A percentile compares a stretch with the other conserved stretches of the same genome.
Evolutionary conservation across 805 yeast species (phyloP).

Genomic region (Yarrowia hollandica): DNA sequence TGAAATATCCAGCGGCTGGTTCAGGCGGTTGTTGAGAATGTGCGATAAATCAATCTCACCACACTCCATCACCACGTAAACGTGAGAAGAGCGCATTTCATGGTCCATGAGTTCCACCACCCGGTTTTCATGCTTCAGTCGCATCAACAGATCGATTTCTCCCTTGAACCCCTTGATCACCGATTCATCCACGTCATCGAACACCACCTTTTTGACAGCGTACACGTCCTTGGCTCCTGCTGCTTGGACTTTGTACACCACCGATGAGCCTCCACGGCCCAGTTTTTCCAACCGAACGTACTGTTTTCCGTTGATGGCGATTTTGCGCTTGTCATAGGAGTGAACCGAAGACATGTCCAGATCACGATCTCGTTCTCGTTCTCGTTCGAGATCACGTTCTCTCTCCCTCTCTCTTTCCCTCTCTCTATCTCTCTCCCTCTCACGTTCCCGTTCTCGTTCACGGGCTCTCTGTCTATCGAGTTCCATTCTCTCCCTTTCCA

Average conservation of each 20-base stretch:
- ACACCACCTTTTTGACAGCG: conserved; percentile 79
- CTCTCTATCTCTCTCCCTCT: conserved; percentile 8
- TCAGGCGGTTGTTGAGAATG: conserved; percentile 61
- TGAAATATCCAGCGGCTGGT: conserved; percentile 59
- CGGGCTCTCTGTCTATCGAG: neutral
- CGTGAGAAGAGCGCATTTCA: conserved; percentile 61
- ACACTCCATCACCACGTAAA: conserved; percentile 86
- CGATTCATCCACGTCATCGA: conserved; percentile 71
- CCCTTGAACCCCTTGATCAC: conserved; percentile 82
- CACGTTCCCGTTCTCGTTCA: neutral
- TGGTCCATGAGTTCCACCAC: conserved; percentile 80
- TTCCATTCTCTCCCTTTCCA: conserved; percentile 1
- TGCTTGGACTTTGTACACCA: conserved; percentile 76
- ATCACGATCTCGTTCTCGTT: neutral
- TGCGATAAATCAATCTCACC: conserved; percentile 90
- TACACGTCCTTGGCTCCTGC: conserved; percentile 53
- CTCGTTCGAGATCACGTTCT: neutral
- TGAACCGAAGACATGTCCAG: conserved; percentile 5
- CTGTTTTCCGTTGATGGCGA: conserved; percentile 56
- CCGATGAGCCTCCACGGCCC: conserved; percentile 92
- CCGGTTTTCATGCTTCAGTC: conserved; percentile 59
- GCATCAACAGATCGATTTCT: conserved; percentile 73
- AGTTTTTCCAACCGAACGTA: conserved; percentile 76
- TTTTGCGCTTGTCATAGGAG: conserved; percentile 37
- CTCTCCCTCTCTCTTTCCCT: neutral